phyloP scores from a whole-genome alignment of 495 filamentous ascomycete species.

The Tuber indicum region DNA sequence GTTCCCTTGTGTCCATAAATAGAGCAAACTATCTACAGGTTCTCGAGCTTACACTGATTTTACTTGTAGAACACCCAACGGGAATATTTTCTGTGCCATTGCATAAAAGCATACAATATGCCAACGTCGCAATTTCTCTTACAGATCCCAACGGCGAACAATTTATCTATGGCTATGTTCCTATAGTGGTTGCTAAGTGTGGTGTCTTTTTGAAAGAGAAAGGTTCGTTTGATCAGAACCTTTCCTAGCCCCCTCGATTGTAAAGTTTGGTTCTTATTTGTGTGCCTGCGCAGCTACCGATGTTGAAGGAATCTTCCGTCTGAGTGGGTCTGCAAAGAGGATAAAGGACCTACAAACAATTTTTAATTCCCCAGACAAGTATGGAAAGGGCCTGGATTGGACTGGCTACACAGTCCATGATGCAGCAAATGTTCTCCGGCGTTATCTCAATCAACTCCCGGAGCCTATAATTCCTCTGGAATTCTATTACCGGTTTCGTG shows the following conservation, averaged over 20 bases:
- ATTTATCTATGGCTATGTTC: constrained; percentile 98
- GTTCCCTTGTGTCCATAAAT: neutral
- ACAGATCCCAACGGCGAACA: constrained; percentile 83
- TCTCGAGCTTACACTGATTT: constrained; percentile 12
- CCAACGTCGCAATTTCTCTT: constrained; percentile 96
- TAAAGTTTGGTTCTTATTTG: constrained; percentile 18
- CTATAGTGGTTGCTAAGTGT: constrained; percentile 97
- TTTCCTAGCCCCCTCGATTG: constrained; percentile 5
- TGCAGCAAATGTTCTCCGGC: constrained; percentile 90
- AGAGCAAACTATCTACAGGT: neutral
- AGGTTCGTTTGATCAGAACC: constrained; percentile 52
- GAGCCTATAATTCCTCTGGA: constrained; percentile 95
- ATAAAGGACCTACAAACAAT: constrained; percentile 91
- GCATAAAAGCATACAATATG: constrained; percentile 90
- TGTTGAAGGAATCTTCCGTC: constrained; percentile 92
- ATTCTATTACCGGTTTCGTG: constrained; percentile 84
- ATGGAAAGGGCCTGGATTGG: constrained; percentile 96
- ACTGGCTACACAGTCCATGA: constrained; percentile 97
- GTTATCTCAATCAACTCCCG: constrained; percentile 89
- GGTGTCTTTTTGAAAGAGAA: constrained; percentile 98
- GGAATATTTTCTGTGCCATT: constrained; percentile 90
- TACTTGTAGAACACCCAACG: constrained; percentile 18
- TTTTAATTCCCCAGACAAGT: constrained; percentile 92
- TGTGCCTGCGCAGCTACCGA: constrained; percentile 65
- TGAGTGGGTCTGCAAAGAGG: constrained; percentile 92